These are phyloP conservation scores for Stephanodiscus minutulus DNA, from an alignment of 108 stramenopile species.

Conservation along the genomic window DNA sequence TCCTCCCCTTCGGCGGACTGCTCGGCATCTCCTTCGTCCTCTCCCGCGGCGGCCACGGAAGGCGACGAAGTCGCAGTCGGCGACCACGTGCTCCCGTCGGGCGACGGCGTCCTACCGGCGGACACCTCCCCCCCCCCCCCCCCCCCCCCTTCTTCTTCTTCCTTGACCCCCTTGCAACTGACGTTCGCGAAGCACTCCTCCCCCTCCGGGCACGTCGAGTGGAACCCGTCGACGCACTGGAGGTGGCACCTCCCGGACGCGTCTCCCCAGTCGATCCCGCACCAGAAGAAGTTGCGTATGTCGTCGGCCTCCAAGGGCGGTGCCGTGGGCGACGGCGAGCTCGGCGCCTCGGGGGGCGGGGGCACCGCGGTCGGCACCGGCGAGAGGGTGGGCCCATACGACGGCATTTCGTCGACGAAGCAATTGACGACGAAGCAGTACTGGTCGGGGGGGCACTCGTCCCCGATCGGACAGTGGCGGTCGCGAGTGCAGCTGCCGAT, in stretches of 20 bases:
- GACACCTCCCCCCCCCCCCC: too few species aligned
- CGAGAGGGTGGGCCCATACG: background rate
- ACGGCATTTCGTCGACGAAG: background rate
- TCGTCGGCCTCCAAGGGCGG: conserved; percentile 39
- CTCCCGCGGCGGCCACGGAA: too few species aligned
- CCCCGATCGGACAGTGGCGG: conserved; percentile 28
- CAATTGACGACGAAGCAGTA: conserved; percentile 1
- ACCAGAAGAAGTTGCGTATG: conserved; percentile 44
- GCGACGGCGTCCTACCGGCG: too few species aligned
- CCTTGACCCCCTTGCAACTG: conserved; percentile 28
- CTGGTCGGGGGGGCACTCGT: background rate
- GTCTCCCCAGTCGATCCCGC: conserved; percentile 27
- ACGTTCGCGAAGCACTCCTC: conserved; percentile 53
- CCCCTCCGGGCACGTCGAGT: conserved; percentile 31
- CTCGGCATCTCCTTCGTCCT: background rate
- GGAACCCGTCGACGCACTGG: conserved; percentile 28
- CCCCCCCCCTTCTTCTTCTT: background rate
- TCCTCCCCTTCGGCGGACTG: background rate
- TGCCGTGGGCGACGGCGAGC: conserved; percentile 9
- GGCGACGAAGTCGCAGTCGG: conserved; percentile 20
- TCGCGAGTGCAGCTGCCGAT: conserved; percentile 19
- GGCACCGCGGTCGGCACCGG: conserved; percentile 12
- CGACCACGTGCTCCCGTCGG: background rate
- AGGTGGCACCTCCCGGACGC: conserved; percentile 37
- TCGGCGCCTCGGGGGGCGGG: background rate